These are phyloP conservation scores for Usnea hakonensis DNA, from an alignment of 495 filamentous ascomycete genomes.

Conservation along the genomic window DNA sequence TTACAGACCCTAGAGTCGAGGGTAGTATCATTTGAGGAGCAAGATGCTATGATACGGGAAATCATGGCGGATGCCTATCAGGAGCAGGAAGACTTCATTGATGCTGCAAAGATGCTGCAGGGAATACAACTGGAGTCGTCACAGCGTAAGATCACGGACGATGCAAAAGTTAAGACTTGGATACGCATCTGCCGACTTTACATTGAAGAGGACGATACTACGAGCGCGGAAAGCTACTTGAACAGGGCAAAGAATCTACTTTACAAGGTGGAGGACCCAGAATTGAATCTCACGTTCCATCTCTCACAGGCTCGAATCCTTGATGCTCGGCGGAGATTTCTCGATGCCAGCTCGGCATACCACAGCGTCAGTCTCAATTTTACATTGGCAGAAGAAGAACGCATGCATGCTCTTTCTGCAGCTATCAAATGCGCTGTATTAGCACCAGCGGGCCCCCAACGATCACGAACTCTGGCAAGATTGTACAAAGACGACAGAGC, in stretches of 20 bases:
- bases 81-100: slow-evolving; percentile 66
- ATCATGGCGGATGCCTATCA: slow-evolving; percentile 80
- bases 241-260: slow-evolving; percentile 91
- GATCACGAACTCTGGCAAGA: slow-evolving; percentile 67
- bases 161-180: slow-evolving; percentile 74
- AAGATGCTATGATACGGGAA: slow-evolving; percentile 68
- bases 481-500: slow-evolving; percentile 93
- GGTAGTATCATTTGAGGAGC: slow-evolving; percentile 75
- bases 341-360: slow-evolving; percentile 84
- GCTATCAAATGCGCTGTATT: slow-evolving; percentile 95
- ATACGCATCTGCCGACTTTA: slow-evolving; percentile 92
- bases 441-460: slow-evolving; percentile 80
- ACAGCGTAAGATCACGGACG: slow-evolving; percentile 70
- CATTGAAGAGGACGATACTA: slow-evolving; percentile 89
- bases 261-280: slow-evolving; percentile 63
- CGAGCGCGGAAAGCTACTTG: slow-evolving; percentile 71
- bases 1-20: slow-evolving; percentile 56
- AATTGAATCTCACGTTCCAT: slow-evolving; percentile 72
- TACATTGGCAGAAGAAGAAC: slow-evolving; percentile 74
- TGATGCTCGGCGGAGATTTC: slow-evolving; percentile 80
- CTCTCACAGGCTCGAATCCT: slow-evolving; percentile 88
- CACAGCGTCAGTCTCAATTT: slow-evolving; percentile 71
- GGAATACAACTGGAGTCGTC: slow-evolving; percentile 82
- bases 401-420: slow-evolving; percentile 72
- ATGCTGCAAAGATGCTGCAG: slow-evolving; percentile 68